Percentiles rank a stretch among this genome's conserved stretches.
Conservation (phyloP, 1,284 basidiomycete species). For the Kwoniella shivajii region DNA sequence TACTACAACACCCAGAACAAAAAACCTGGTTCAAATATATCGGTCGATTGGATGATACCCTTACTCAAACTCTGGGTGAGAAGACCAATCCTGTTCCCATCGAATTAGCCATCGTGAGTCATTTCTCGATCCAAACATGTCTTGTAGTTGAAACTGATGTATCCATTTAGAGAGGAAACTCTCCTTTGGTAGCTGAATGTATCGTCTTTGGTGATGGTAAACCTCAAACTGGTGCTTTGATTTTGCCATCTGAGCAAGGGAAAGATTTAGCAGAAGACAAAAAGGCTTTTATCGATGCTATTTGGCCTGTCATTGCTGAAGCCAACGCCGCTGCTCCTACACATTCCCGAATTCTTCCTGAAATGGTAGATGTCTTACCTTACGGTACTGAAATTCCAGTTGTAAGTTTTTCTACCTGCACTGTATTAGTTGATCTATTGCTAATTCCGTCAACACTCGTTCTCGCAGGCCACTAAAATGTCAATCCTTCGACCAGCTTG, state of each 20-base stretch:
- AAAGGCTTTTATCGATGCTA: conserved; percentile 51
- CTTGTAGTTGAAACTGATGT: neutral
- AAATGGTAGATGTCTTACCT: conserved; percentile 60
- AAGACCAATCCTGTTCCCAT: conserved; percentile 62
- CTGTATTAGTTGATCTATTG: neutral
- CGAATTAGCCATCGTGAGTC: conserved; percentile 49
- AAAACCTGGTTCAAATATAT: conserved; percentile 61
- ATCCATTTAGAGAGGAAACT: conserved; percentile 43
- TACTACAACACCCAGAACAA: conserved; percentile 57
- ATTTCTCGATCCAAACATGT: neutral
- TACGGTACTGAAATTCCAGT: conserved; percentile 50
- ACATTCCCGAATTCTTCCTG: conserved; percentile 60
- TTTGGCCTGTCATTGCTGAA: conserved; percentile 59
- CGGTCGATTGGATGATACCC: conserved; percentile 65
- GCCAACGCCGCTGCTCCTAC: conserved; percentile 61
- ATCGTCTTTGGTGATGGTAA: conserved; percentile 64
- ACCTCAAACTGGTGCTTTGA: conserved; percentile 61
- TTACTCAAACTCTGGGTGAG: conserved; percentile 57
- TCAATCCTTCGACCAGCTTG: conserved; percentile 52
- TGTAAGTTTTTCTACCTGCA: conserved; percentile 10
- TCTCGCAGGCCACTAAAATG: conserved; percentile 47
- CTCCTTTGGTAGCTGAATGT: conserved; percentile 57
- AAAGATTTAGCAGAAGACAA: conserved; percentile 54
- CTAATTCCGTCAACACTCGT: conserved; percentile 1
- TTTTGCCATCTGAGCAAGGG: conserved; percentile 61